Base-by-base conservation (phyloP, 2,329 filamentous ascomycete species). In the Zymoseptoria crescenta region DNA sequence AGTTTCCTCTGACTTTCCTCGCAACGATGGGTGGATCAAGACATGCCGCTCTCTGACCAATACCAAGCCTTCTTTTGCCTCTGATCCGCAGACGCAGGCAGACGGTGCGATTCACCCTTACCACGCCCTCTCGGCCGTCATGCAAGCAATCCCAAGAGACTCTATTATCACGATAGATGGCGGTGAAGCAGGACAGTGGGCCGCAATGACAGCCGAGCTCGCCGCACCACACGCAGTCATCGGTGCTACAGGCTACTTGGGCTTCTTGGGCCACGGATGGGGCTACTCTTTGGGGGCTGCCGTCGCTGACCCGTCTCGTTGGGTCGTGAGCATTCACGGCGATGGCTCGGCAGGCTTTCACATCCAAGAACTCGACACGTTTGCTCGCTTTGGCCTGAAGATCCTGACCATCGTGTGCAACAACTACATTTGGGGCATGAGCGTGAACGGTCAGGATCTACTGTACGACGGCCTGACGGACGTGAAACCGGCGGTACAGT, bases 341-440 rank as follows among this genome's bases (percentile, higher is more conserved):
- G 77, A 80, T 61, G 77, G 76, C 4, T 73, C 69, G 16, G 75
- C 74, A 0, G 77, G 77, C 1, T 77, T 79, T 64, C 74, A 79
- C 59, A 68, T 79, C 50, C 73, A 74, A 56, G 77, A 79, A 61
- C 70, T 79, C 2, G 77, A 79, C 59, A 79, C 76, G 3, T 78
- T 73, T 60, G 73, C 72, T 41, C 71, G 76, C 21, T 73, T 75
- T 60, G 65, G 68, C 0, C 66, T 78, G 28, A 71, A 73, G 6
- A 68, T 79, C 5, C 54, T 79, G 48, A 79, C 77, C 0, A 67
- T 79, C 2, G 68, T 79, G 0, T 69, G 75, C 1, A 79, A 79
- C 62, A 79, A 79, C 57, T 71, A 69, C 54, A 70, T 69, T 30
- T 79, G 77, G 77, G 77, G 77, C 13, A 79, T 79, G 76, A 74